Evolutionary conservation across 1,139 yeast genomes (phyloP).

Genomic region (Yamadazyma diospyri): DNA sequence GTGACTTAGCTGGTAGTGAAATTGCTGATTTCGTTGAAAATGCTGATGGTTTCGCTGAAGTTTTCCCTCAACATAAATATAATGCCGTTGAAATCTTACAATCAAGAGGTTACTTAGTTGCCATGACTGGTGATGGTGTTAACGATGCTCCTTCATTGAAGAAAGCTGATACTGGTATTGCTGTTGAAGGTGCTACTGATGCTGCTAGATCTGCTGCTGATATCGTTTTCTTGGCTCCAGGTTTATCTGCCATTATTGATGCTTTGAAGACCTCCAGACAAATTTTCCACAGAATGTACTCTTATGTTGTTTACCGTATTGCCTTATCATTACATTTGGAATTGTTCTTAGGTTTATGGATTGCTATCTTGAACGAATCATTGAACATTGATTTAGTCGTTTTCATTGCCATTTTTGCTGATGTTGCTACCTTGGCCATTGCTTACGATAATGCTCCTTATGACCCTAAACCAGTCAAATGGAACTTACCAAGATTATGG

Average conservation of each 20-base stretch:
- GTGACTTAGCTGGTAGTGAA: conserved; percentile 95
- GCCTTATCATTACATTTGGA: conserved; percentile 92
- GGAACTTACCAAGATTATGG: conserved; percentile 98
- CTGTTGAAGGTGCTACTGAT: conserved; percentile 96
- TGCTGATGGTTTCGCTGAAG: conserved; percentile 97
- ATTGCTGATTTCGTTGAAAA: conserved; percentile 93
- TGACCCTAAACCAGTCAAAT: conserved; percentile 95
- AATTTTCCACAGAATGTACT: conserved; percentile 98
- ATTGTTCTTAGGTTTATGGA: conserved; percentile 89
- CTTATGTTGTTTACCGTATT: conserved; percentile 94
- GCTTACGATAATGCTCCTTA: conserved; percentile 98
- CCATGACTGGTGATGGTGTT: conserved; percentile 99
- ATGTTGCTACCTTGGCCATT: conserved; percentile 92
- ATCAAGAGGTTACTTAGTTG: conserved; percentile 91
- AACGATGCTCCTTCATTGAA: conserved; percentile 95
- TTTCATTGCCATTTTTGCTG: conserved; percentile 93
- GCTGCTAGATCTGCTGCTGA: conserved; percentile 97
- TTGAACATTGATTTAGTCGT: conserved; percentile 84
- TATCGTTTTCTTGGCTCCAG: conserved; percentile 94
- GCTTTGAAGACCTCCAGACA: conserved; percentile 93
- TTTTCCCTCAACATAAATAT: conserved; percentile 95
- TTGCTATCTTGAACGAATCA: conserved; percentile 83
- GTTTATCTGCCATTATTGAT: conserved; percentile 92
- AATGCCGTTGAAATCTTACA: conserved; percentile 88
- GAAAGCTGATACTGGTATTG: conserved; percentile 97